These are phyloP conservation scores for Pseudogymnoascus sp. DNA, from an alignment of 2,329 filamentous ascomycete species.

Conservation along the genomic window DNA sequence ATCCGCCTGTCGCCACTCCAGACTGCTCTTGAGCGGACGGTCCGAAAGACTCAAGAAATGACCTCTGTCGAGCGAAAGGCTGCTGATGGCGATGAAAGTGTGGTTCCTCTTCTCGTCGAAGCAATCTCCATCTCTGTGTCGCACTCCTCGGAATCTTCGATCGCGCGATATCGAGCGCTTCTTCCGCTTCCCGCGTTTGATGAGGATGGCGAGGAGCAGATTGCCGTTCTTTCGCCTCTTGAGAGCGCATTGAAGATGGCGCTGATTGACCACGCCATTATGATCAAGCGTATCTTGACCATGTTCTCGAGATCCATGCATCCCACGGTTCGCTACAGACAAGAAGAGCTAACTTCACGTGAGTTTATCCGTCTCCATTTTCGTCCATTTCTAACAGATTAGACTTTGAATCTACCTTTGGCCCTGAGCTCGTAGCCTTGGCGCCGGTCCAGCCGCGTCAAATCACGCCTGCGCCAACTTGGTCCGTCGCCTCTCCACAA, in stretches of 20 bases:
- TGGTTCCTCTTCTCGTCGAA: slow-evolving; percentile 62
- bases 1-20: slow-evolving; percentile 63
- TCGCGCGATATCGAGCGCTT: slow-evolving; percentile 69
- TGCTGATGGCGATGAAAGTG: slow-evolving; percentile 62
- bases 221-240: slow-evolving; percentile 48
- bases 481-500: slow-evolving; percentile 20
- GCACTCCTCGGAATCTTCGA: slow-evolving; percentile 63
- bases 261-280: slow-evolving; percentile 79
- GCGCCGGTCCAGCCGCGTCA: slow-evolving; percentile 41
- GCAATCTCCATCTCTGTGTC: slow-evolving; percentile 72
- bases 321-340: slow-evolving; percentile 47
- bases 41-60: slow-evolving; percentile 85
- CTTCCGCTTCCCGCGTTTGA: slow-evolving; percentile 44
- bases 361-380: slow-evolving; percentile 32
- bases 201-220: slow-evolving; percentile 39
- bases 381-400: slow-evolving; percentile 16
- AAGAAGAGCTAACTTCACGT: slow-evolving; percentile 58
- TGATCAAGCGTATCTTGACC: slow-evolving; percentile 73
- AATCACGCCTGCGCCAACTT: slow-evolving; percentile 34
- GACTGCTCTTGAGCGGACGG: slow-evolving; percentile 83
- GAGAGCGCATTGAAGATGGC: slow-evolving; percentile 78
- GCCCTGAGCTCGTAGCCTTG: slow-evolving; percentile 57
- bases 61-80: slow-evolving; percentile 66
- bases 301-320: slow-evolving; percentile 55
- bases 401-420: slow-evolving; percentile 58